Conservation (phyloP, 345 rosid genomes). For the Lepidium africanum region DNA sequence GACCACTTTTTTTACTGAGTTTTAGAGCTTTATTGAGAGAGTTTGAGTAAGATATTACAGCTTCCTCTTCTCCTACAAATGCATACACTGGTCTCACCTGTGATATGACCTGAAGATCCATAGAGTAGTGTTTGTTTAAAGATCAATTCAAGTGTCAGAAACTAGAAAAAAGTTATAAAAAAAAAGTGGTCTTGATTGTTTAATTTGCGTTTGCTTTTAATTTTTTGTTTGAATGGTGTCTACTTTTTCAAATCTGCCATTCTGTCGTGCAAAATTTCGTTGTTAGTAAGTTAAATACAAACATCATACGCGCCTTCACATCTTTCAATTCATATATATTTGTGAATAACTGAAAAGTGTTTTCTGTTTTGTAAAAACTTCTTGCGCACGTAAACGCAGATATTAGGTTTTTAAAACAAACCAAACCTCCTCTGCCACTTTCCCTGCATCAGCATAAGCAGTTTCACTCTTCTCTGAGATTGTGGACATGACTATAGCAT, state of each 20-base stretch:
- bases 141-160: no score
- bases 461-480: conserved; percentile 73
- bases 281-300: no score
- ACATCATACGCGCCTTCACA: no score
- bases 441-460: conserved; percentile 81
- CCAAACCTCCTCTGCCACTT: conserved; percentile 77
- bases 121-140: no score
- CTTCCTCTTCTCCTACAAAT: conserved; percentile 68
- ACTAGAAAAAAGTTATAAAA: no score
- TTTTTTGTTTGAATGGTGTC: no score
- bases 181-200: no score
- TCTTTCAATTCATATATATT: no score
- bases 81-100: conserved; percentile 76
- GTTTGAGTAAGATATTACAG: conserved; percentile 48
- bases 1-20: conserved; percentile 53
- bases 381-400: background rate
- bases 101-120: conserved; percentile 64
- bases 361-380: background rate
- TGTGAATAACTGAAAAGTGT: no score
- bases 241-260: no score
- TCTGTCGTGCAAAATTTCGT: no score
- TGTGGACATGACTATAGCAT: conserved; percentile 60
- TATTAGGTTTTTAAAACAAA: conserved; percentile 6
- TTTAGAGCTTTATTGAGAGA: conserved; percentile 50
- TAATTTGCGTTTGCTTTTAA: no score